Conservation (phyloP, 1,284 basidiomycete genomes). For the Microbotryum scabiosae region DNA sequence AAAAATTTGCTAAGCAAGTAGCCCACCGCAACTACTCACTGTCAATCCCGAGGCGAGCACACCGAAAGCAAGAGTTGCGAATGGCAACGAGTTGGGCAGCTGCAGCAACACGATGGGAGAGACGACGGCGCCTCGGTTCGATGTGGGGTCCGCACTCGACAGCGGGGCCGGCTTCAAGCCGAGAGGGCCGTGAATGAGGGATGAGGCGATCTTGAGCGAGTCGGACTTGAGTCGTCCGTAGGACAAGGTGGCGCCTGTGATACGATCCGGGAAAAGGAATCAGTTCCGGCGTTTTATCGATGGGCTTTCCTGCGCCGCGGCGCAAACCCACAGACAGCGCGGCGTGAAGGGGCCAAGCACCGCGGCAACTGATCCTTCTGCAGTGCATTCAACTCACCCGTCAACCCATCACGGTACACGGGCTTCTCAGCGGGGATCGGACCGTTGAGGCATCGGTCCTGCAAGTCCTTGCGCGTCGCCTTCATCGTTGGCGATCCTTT, state of each 20-base stretch:
- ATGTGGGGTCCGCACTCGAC: slow-evolving; percentile 7
- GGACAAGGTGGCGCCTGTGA: slow-evolving; percentile 15
- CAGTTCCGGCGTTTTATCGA: neutral
- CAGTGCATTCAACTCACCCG: slow-evolving; percentile 8
- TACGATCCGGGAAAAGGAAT: neutral
- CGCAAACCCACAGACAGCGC: neutral
- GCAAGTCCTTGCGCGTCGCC: slow-evolving; percentile 14
- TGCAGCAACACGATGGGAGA: slow-evolving; percentile 39
- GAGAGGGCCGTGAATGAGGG: slow-evolving; percentile 17
- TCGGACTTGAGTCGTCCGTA: slow-evolving; percentile 23
- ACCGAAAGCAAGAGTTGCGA: slow-evolving; percentile 38
- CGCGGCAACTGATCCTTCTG: neutral
- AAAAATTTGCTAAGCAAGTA: no score
- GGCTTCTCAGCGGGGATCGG: slow-evolving; percentile 22
- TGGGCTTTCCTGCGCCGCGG: neutral
- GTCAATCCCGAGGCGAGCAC: slow-evolving; percentile 34
- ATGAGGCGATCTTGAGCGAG: slow-evolving; percentile 20
- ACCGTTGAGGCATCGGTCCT: slow-evolving; percentile 3
- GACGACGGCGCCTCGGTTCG: slow-evolving; percentile 30
- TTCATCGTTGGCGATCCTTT: slow-evolving; percentile 16
- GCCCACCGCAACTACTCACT: neutral
- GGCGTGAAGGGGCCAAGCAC: neutral
- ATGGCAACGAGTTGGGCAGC: slow-evolving; percentile 41
- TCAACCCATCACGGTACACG: slow-evolving; percentile 23
- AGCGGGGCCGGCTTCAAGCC: slow-evolving; percentile 11